phyloP scores from a whole-genome alignment of 352 stramenopile genomes.

The Phytophthora cryptogea region DNA sequence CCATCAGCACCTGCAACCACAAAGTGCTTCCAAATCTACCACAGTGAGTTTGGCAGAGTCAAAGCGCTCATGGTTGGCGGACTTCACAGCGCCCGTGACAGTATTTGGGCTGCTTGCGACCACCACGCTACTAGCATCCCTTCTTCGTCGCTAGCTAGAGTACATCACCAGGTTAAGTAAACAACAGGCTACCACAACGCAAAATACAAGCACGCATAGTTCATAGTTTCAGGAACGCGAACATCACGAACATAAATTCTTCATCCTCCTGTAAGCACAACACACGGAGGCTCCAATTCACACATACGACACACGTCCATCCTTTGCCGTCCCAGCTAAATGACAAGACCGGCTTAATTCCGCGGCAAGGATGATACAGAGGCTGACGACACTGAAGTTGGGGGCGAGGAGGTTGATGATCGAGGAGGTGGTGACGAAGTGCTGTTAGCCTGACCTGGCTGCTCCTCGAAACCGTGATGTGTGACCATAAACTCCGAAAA shows the following conservation, averaged over 20 bases:
- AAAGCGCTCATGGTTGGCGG: slow-evolving; percentile 4
- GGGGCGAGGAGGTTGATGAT: slow-evolving; percentile 25
- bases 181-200: slow-evolving; percentile 3
- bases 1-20: slow-evolving; percentile 27
- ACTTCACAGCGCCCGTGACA: slow-evolving; percentile 17
- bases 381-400: slow-evolving; percentile 21
- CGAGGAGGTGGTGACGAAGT: slow-evolving; percentile 1
- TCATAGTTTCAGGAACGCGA: slow-evolving; percentile 18
- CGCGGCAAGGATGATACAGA: slow-evolving; percentile 26
- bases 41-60: not conserved
- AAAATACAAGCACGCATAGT: slow-evolving; percentile 21
- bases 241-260: slow-evolving; percentile 30
- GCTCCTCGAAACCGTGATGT: slow-evolving; percentile 81
- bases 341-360: slow-evolving; percentile 12
- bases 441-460: slow-evolving; percentile 35
- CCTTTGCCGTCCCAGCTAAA: not conserved
- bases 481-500: slow-evolving; percentile 87
- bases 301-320: slow-evolving; percentile 10
- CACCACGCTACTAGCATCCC: slow-evolving; percentile 30
- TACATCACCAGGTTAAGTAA: not conserved
- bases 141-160: slow-evolving; percentile 27
- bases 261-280: slow-evolving; percentile 18
- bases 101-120: slow-evolving; percentile 33
- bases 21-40: slow-evolving; percentile 2
- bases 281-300: slow-evolving; percentile 22